Percentiles rank a stretch among this genome's conserved stretches.
Conservation (phyloP, 2,329 filamentous ascomycete species). For the Colletotrichum eremochloae region DNA sequence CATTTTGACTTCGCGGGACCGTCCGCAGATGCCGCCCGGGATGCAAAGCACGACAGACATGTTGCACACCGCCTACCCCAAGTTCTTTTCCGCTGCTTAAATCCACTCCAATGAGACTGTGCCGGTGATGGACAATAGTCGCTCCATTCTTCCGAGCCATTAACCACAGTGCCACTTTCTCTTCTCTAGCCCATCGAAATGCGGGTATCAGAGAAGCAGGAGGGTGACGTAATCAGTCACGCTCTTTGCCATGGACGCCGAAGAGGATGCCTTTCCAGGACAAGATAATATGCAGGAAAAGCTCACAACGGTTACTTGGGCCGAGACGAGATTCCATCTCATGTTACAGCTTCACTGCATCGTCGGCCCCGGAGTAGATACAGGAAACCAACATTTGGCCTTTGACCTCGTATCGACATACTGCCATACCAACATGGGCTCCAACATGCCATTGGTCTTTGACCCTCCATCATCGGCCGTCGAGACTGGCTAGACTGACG, state of each 20-base stretch:
- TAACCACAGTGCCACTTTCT: neutral
- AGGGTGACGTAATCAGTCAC: neutral
- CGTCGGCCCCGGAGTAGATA: neutral
- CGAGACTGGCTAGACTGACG: neutral
- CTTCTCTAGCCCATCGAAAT: neutral
- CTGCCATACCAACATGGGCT: too few species aligned
- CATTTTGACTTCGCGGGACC: neutral
- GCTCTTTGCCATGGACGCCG: neutral
- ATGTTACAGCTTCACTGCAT: neutral
- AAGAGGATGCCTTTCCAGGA: neutral
- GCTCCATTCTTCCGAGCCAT: neutral
- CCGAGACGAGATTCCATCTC: neutral
- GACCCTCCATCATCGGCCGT: neutral
- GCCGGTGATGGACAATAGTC: neutral
- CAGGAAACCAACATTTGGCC: neutral
- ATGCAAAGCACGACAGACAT: neutral
- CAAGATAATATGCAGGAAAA: neutral
- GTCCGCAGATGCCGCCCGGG: neutral
- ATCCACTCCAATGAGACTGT: too few species aligned
- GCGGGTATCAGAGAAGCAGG: neutral
- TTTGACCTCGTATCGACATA: neutral
- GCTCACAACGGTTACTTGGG: neutral
- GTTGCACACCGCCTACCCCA: neutral
- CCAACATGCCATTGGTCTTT: neutral
- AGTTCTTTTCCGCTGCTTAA: neutral